Evolutionary conservation across 352 stramenopile genomes (phyloP).

Genomic region (Thalassiosira pacifica): DNA sequence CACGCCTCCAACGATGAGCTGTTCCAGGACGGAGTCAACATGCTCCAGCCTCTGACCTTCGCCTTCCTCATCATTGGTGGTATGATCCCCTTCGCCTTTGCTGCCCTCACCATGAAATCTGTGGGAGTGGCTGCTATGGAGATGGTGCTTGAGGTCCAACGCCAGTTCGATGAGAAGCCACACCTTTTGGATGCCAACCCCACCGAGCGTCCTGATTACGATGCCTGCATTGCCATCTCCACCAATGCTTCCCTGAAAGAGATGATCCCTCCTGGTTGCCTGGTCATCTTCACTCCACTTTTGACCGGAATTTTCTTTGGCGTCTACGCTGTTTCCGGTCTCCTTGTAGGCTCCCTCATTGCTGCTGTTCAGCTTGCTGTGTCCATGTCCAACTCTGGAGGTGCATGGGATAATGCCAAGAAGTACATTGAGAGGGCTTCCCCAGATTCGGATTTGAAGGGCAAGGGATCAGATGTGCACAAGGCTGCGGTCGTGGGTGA

Average conservation of each 20-base stretch:
- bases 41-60: conserved; percentile 98
- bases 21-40: conserved; percentile 92
- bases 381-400: conserved; percentile 99
- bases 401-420: conserved; percentile 99
- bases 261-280: conserved; percentile 98
- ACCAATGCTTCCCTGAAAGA: conserved; percentile 98
- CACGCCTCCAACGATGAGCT: conserved; percentile 77
- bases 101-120: conserved; percentile 99
- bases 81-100: conserved; percentile 99
- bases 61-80: conserved; percentile 98
- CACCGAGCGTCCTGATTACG: conserved; percentile 90
- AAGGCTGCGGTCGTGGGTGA: conserved; percentile 95
- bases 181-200: conserved; percentile 94
- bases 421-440: conserved; percentile 99
- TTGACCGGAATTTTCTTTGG: conserved; percentile 98
- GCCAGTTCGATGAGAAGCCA: conserved; percentile 99
- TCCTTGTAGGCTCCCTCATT: conserved; percentile 96
- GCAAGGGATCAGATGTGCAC: conserved; percentile 97
- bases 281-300: conserved; percentile 99
- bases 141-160: conserved; percentile 99
- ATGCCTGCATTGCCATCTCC: conserved; percentile 99
- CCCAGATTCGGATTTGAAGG: conserved; percentile 87
- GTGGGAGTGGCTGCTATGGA: conserved; percentile 98
- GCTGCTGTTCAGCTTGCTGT: conserved; percentile 98
- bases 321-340: conserved; percentile 96